Conservation (phyloP, 2,329 filamentous ascomycete genomes). For the Nectriaceae sp. region DNA sequence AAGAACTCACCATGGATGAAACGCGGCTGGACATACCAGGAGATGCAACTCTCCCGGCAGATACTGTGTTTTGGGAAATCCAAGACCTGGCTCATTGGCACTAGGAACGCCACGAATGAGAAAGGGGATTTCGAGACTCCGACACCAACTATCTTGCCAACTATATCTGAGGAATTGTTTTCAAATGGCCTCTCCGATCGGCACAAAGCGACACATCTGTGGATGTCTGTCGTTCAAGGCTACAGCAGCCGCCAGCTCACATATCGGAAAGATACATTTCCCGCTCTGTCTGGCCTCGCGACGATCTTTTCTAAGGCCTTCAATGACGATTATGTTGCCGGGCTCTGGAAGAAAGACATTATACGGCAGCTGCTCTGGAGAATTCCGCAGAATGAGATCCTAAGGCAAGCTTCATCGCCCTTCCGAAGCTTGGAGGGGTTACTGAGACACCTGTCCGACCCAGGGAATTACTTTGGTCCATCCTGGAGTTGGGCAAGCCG, state of each 20-base stretch:
- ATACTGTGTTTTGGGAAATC: background rate
- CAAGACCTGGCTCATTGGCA: background rate
- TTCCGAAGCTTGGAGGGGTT: background rate
- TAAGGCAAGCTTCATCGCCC: background rate
- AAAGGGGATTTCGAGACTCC: background rate
- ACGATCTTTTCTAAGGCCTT: background rate
- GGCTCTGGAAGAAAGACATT: background rate
- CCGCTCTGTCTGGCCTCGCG: background rate
- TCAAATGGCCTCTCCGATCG: background rate
- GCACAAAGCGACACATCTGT: background rate
- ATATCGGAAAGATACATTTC: background rate
- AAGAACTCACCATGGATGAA: background rate
- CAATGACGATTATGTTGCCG: background rate
- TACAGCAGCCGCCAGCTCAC: background rate
- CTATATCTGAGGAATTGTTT: background rate
- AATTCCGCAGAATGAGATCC: background rate
- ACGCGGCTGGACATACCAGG: background rate
- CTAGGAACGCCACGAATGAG: background rate
- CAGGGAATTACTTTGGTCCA: background rate
- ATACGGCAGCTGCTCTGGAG: background rate
- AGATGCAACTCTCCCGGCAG: background rate
- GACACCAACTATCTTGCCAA: background rate
- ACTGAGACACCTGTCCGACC: background rate
- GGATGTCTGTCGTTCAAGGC: background rate
- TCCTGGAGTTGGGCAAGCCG: background rate